Base-by-base conservation (phyloP, 1,284 basidiomycete genomes). In the Naganishia cerealis region DNA sequence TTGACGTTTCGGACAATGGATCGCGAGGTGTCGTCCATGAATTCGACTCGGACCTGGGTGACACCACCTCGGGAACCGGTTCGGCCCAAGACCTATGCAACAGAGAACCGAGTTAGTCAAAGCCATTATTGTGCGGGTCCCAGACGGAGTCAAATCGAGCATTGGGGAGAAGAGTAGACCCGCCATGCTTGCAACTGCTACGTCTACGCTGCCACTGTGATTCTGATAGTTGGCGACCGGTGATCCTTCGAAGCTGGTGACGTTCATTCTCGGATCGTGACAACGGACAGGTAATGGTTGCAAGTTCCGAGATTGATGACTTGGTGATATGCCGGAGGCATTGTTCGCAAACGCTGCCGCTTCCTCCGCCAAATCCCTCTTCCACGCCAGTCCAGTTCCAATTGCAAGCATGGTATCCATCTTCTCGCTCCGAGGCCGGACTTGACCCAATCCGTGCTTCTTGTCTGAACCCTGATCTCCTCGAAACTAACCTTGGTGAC, bases 1-100 rank as follows among this genome's bases (percentile, higher is more conserved):
- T 99, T 99, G 78, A 99, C 96, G 86, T 99, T 99, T 75, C 95
- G 92, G 84, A 99, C 96, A 83, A 99, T 96, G 74, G 91, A 90
- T 77, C 96, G 91, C 76, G 88, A 88, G 66, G 90, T 88, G 82
- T 99, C 95, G 83, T 99, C 95, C 90, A 99, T 90, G 86, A 99
- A 98, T 83, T 99, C 95, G 76, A 99, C 96, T 75, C 95, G 93
- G 82, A 98, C 94, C 86, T 99, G 96, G 74, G 94, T 99, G 77
- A 99, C 94, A 86, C 94, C 94, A 85, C 96, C 96, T 82, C 96
- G 92, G 78, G 95, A 98, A 74, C 96, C 96, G 80, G 96, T 99
- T 79, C 96, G 89, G 81, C 96, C 96, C 79, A 99, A 89, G 81
- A 98, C 93, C 92, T 96, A 73, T 67, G 24, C 54, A 50, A 40